Evolutionary conservation across 345 rosid genomes (phyloP).

Genomic region (Boechera divaricarpa): DNA sequence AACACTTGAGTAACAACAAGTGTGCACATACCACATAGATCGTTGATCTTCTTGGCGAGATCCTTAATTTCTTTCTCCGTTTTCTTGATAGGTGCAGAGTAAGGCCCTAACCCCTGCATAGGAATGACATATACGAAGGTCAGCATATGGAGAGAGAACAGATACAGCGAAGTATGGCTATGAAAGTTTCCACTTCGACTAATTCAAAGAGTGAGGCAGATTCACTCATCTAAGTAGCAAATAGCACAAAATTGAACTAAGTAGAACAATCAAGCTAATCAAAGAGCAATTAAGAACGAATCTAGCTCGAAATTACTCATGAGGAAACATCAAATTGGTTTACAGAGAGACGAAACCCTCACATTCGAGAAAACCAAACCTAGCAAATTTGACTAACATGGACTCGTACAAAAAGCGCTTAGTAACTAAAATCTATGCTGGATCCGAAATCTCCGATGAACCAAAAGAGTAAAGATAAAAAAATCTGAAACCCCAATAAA

Average conservation of each 20-base stretch:
- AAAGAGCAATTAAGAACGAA: neutral
- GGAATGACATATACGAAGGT: neutral
- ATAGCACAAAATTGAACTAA: neutral
- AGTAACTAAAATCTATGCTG: neutral
- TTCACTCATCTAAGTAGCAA: neutral
- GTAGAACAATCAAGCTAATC: neutral
- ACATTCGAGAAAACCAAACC: neutral
- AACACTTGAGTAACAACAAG: neutral
- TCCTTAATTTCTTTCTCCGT: slow-evolving; percentile 92
- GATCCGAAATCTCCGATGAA: slow-evolving; percentile 18
- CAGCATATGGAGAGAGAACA: neutral
- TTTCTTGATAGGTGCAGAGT: slow-evolving; percentile 83
- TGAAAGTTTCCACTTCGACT: neutral
- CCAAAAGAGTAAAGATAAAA: neutral
- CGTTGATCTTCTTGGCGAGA: slow-evolving; percentile 87
- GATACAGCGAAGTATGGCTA: neutral
- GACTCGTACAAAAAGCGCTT: neutral
- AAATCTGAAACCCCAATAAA: neutral
- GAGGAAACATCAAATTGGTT: slow-evolving; percentile 5
- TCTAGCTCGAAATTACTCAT: slow-evolving; percentile 16
- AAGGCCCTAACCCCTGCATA: slow-evolving; percentile 91
- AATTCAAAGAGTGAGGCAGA: neutral
- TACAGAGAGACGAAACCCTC: slow-evolving; percentile 18
- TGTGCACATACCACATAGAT: slow-evolving; percentile 69
- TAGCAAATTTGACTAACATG: too few relatives aligned